These are phyloP conservation scores for Volvox carteri DNA, from an alignment of 163 green algal genomes.

Conservation along the genomic window DNA sequence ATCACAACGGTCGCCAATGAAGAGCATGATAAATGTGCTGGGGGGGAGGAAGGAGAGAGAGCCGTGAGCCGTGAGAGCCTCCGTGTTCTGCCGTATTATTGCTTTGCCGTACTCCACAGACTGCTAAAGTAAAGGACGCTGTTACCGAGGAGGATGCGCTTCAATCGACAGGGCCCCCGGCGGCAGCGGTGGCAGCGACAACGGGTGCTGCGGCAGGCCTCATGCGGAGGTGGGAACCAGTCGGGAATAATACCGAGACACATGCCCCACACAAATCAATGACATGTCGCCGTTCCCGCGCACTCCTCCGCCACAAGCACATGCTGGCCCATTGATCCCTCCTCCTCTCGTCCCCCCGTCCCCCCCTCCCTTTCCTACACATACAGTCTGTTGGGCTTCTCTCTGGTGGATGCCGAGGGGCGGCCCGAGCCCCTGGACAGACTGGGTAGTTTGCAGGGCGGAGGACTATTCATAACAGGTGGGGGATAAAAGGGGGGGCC, in stretches of 20 bases:
- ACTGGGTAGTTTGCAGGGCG: constrained; percentile 46
- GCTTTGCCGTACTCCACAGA: not conserved
- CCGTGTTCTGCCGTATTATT: not conserved
- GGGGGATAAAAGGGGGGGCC: not conserved
- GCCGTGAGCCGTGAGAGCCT: not conserved
- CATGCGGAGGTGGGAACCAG: not conserved
- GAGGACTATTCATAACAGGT: constrained; percentile 72
- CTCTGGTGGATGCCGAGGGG: constrained; percentile 61
- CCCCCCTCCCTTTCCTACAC: not conserved
- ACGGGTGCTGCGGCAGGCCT: constrained; percentile 35
- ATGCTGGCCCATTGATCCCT: too few species aligned
- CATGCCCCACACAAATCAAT: not conserved
- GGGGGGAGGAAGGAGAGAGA: not conserved
- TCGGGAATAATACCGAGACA: not conserved
- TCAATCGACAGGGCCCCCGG: constrained; percentile 51
- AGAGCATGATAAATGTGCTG: not conserved
- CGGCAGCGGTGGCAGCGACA: not conserved
- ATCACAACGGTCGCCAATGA: too few species aligned
- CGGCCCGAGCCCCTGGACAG: constrained; percentile 74
- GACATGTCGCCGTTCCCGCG: not conserved
- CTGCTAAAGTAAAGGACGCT: constrained; percentile 33
- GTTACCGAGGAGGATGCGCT: constrained; percentile 58
- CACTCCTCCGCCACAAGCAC: not conserved
- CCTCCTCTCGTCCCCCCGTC: not conserved
- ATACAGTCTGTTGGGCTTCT: constrained; percentile 75